Base-by-base conservation (phyloP, 805 yeast genomes). In the Candida stauntonica region DNA sequence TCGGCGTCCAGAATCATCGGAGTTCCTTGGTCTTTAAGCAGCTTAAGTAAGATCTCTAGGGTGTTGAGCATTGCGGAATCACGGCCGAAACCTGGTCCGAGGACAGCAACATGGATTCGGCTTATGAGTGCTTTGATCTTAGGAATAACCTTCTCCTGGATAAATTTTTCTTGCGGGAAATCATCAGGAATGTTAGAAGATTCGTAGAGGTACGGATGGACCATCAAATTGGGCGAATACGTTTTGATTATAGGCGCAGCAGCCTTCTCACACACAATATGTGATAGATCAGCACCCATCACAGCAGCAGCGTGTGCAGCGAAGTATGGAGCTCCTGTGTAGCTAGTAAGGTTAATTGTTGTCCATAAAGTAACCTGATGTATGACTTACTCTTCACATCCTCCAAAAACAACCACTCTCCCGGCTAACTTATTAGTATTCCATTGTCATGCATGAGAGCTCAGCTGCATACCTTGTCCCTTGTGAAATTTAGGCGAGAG, bases 251-350 rank as follows among this genome's bases (percentile, higher is more conserved):
- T 81, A 0, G 81, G 63, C 0, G 86, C 89, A 1, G 97, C 97
- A 21, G 66, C 63, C 35, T 64, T 60, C 48, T 87, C 95, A 63
- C 98, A 93, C n/a, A 93, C 71, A 8, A 91, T 72, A 60, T 91
- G 98, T 26, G 91, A 75, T 64, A 93, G 68, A 57, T 91, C 99
- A 37, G 88, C 81, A 1, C 99, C 99, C 35, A 82, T 70, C 26
- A 83, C 62, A 2, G 95, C 85, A 1, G 95, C 77, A 1, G 96
- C 84, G 57, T 84, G 82, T 5, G 94, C 84, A 26, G 95, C 74
- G 59, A 93, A 93, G 61, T 70, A 93, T 2, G 98, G 98, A 0
- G 99, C 99, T 0, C 99, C 99, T 0, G 97, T 89, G 58, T 88
- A 91, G 58, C 71, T n/a, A n/a, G n/a, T n/a, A n/a, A n/a, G n/a